Evolutionary conservation across 345 rosid species (phyloP), one percentile per base, ranked within the genome.

Genomic region (Rhodomyrtus tomentosa): DNA sequence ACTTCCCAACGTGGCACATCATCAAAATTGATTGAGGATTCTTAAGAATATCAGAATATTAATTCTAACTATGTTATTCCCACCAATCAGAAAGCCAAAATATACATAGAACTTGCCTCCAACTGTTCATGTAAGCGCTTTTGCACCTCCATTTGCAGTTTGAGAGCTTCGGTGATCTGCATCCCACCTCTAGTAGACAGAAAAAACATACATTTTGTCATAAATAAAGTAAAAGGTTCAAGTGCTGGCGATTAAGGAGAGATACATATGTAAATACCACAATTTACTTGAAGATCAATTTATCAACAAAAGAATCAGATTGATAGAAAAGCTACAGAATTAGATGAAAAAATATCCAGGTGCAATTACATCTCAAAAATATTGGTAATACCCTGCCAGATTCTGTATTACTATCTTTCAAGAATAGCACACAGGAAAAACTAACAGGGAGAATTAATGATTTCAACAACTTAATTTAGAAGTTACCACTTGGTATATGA

Each of bases 91-190:
- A 50, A 52, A 59, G 79, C 54, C 12, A 42, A 27, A 83, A 83
- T 24, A 36, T 5, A 72, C 36, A 24, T 10, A 59, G 40, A 80
- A 76, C 94, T 84, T 97, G 92, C 99, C 95, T 97, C 99, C 87
- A 97, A 89, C 89, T 97, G 99, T 90, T 97, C 99, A 83, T 95
- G 98, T 83, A 97, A 88, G 79, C 99, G 95, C 91, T 95, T 97
- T 87, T 95, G 98, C 87, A 97, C 99, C 88, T 97, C 99, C 99
- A 95, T 95, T 89, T 97, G 99, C 89, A 97, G 89, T 91, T 97
- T 97, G 84, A 97, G 97, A 50, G 99, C 99, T 92, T 97, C 99
- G n/a, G 99, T 95, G 83, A 97, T 95, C 92, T 97, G 98, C 96
- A 94, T 94, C 81, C 99, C 98, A 82, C 98, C 95, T 68, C 79